Evolutionary conservation across 257 asterid genomes (phyloP).

Genomic region (Ocimum tenuiflorum): DNA sequence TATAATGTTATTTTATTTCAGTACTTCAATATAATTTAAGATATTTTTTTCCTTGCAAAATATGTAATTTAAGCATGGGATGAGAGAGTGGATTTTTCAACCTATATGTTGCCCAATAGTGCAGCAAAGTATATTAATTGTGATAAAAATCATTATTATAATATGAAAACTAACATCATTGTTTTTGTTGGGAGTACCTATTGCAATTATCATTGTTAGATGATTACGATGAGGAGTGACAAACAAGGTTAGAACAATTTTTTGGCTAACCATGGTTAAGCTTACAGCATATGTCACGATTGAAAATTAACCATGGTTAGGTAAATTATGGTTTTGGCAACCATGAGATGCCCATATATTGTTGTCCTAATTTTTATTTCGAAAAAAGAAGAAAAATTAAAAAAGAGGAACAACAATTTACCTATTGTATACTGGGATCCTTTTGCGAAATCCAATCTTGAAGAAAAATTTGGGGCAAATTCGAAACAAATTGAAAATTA

Average conservation of each 20-base stretch:
- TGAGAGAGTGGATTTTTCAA: background rate
- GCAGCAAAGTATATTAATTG: background rate
- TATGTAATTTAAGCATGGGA: background rate
- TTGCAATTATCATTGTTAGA: background rate
- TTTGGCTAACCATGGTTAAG: constrained; percentile 25
- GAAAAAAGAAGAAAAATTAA: background rate
- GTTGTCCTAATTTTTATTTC: background rate
- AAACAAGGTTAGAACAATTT: background rate
- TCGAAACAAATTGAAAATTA: constrained; percentile 9
- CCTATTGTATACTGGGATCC: constrained; percentile 9
- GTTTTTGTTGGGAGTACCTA: background rate
- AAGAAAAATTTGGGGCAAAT: constrained; percentile 18
- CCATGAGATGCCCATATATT: constrained; percentile 16
- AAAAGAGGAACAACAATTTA: background rate
- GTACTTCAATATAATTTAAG: too few species aligned
- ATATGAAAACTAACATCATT: background rate
- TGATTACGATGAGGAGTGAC: background rate
- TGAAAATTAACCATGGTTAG: constrained; percentile 24
- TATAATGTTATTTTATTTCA: too few species aligned
- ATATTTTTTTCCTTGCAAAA: too few species aligned
- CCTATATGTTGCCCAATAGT: too few species aligned
- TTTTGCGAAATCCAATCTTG: constrained; percentile 19
- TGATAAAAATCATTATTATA: background rate
- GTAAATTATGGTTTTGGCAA: background rate
- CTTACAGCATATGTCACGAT: background rate